phyloP scores from a whole-genome alignment of 2,329 filamentous ascomycete species.

The Didymella glomerata region DNA sequence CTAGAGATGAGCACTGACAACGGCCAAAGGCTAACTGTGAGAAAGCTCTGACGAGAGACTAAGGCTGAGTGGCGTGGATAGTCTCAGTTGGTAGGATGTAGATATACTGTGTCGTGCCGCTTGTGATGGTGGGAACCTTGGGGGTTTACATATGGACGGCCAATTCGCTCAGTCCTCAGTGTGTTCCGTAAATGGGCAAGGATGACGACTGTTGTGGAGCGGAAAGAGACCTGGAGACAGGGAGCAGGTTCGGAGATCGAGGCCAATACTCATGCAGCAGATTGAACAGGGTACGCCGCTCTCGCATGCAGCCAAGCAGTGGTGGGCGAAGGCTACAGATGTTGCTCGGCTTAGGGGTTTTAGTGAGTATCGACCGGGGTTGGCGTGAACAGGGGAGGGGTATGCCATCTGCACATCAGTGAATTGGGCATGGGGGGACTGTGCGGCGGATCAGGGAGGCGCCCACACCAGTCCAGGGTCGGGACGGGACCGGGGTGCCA shows the following conservation, averaged over 20 bases:
- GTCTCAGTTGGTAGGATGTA: slow-evolving; percentile 42
- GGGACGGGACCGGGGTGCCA: slow-evolving; percentile 38
- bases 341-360: slow-evolving; percentile 43
- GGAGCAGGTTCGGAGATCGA: slow-evolving; percentile 42
- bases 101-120: slow-evolving; percentile 35
- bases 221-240: slow-evolving; percentile 40
- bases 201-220: slow-evolving; percentile 48
- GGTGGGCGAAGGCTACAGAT: slow-evolving; percentile 36
- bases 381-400: slow-evolving; percentile 32
- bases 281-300: slow-evolving; percentile 42
- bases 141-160: slow-evolving; percentile 49
- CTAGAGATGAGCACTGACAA: slow-evolving; percentile 31
- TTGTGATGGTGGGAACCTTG: slow-evolving; percentile 42
- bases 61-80: slow-evolving; percentile 39
- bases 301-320: slow-evolving; percentile 47
- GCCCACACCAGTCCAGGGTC: slow-evolving; percentile 32
- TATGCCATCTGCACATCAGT: slow-evolving; percentile 27
- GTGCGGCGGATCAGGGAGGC: slow-evolving; percentile 39
- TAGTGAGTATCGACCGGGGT: slow-evolving; percentile 41
- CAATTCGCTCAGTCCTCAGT: slow-evolving; percentile 35
- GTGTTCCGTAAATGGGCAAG: slow-evolving; percentile 46
- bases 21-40: slow-evolving; percentile 33
- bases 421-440: slow-evolving; percentile 35
- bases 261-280: slow-evolving; percentile 45
- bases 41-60: slow-evolving; percentile 3